A percentile compares a stretch with the other conserved stretches of the same genome.
Conservation (phyloP, 495 filamentous ascomycete genomes). For the Talaromyces adpressus region DNA sequence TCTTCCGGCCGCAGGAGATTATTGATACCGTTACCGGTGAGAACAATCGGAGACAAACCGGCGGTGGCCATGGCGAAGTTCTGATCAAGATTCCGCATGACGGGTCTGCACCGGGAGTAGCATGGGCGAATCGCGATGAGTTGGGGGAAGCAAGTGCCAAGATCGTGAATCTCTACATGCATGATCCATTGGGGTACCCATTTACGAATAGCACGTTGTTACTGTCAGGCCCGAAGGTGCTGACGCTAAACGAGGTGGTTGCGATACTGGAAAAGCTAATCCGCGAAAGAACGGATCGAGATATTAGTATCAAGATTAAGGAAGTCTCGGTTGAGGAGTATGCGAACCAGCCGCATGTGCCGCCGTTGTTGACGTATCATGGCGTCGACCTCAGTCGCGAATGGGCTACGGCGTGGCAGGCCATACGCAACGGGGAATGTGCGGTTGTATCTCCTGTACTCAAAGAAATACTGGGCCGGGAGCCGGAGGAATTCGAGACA, state of each 20-base stretch:
- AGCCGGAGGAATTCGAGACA: conserved; percentile 28
- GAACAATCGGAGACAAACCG: not conserved
- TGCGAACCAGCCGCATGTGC: conserved; percentile 23
- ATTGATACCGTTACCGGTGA: conserved; percentile 9
- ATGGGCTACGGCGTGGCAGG: conserved; percentile 37
- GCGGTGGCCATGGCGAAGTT: not conserved
- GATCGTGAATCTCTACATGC: conserved; percentile 25
- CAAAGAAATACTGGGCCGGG: conserved; percentile 28
- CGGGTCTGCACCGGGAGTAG: conserved; percentile 35
- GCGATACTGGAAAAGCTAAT: conserved; percentile 22
- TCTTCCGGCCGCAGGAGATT: conserved; percentile 37
- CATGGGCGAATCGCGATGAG: conserved; percentile 48
- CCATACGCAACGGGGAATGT: conserved; percentile 33
- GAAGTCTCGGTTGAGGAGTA: conserved; percentile 37
- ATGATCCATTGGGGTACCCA: conserved; percentile 13
- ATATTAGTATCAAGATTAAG: conserved; percentile 11
- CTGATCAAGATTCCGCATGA: conserved; percentile 45
- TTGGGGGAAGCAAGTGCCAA: conserved; percentile 40
- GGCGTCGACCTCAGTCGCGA: conserved; percentile 17
- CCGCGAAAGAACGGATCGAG: conserved; percentile 14
- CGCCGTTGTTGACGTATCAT: conserved; percentile 19
- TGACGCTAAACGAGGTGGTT: conserved; percentile 33
- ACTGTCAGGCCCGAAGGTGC: conserved; percentile 30
- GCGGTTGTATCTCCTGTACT: conserved; percentile 25
- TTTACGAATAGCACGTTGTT: conserved; percentile 30